These are phyloP conservation scores for Nakazawaea laoshanensis DNA, from an alignment of 805 yeast genomes.

Conservation along the genomic window DNA sequence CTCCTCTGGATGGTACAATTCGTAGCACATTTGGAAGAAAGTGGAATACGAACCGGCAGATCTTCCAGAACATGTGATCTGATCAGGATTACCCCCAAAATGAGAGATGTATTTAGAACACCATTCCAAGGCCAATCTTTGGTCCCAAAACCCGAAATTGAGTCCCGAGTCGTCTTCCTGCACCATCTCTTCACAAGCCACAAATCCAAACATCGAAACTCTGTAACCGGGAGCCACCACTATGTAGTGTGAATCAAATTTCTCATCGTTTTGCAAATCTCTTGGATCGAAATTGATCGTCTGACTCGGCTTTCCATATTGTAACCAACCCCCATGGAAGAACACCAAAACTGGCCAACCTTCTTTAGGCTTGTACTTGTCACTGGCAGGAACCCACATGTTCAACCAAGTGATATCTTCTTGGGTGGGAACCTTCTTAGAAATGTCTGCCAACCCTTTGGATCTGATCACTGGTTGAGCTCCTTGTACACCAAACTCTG, in stretches of 20 bases:
- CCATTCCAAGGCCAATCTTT: slow-evolving; percentile 39
- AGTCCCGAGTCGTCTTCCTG: slow-evolving; percentile 18
- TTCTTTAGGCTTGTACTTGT: slow-evolving; percentile 5
- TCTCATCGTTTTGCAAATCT: slow-evolving; percentile 19
- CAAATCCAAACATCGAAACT: slow-evolving; percentile 28
- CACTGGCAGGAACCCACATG: slow-evolving; percentile 28
- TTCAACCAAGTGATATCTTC: slow-evolving; percentile 29
- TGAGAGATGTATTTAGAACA: slow-evolving; percentile 28
- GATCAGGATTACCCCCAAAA: slow-evolving; percentile 39
- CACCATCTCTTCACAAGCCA: slow-evolving; percentile 27
- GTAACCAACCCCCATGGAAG: slow-evolving; percentile 38
- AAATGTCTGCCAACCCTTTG: slow-evolving; percentile 4
- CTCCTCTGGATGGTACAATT: slow-evolving; percentile 30
- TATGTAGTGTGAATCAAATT: slow-evolving; percentile 24
- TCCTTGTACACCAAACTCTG: slow-evolving; percentile 17
- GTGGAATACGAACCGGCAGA: slow-evolving; percentile 39
- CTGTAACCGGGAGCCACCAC: slow-evolving; percentile 32
- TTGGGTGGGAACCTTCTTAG: slow-evolving; percentile 8
- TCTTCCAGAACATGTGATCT: slow-evolving; percentile 35
- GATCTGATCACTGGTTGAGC: slow-evolving; percentile 19
- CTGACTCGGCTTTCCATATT: slow-evolving; percentile 22
- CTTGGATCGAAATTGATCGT: slow-evolving; percentile 14
- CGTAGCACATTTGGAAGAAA: slow-evolving; percentile 33
- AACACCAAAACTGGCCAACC: slow-evolving; percentile 29
- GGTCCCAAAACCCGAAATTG: slow-evolving; percentile 40